Base-by-base conservation (phyloP, 2,329 filamentous ascomycete species). In the Aspergillus nomiae region DNA sequence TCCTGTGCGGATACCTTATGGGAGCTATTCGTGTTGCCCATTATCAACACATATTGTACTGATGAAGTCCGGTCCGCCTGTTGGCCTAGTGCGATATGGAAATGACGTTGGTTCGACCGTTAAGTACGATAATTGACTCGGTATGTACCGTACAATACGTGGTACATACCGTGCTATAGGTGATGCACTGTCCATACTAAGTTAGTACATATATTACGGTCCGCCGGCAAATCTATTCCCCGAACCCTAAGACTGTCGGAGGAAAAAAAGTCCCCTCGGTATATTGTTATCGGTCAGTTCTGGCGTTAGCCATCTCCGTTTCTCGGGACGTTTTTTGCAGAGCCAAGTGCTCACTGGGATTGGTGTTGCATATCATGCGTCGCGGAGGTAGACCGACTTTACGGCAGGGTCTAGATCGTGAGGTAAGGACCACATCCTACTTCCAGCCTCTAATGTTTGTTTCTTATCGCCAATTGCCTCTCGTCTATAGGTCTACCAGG, bases 1-100 rank as follows among this genome's bases (percentile, higher is more conserved):
- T 98, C 94, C 82, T 97, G 94, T 72, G 87, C 85, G 38, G 89
- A 89, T 65, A 91, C 87, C 77, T 88, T 90, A 73, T 86, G 84
- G 61, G 85, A 80, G 77, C 87, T 90, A 70, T 80, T 79, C 57
- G 84, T 79, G 76, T 90, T 90, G 54, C 89, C 89, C 89, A 91
- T 91, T 56, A 67, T 73, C 65, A 69, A 63, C 66, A 71, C 75
- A 77, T 75, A 63, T 69, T 73, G 68, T 62, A 58, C 21, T 58
- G 16, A 38, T 16, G 54, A 21, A 21, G 21, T 36, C 46, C 14
- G 26, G 46, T 50, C 26, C 26, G 26, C 26, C 28, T 34, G 48
- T 21, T 2, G 48, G 28, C 14, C 48, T 28, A 10, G 26, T 28
- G 26, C 26, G 48, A 9, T 28, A 41, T 41, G 16, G 16, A 41